phyloP scores from a whole-genome alignment of 345 rosid species.

The Nephelium lappaceum region DNA sequence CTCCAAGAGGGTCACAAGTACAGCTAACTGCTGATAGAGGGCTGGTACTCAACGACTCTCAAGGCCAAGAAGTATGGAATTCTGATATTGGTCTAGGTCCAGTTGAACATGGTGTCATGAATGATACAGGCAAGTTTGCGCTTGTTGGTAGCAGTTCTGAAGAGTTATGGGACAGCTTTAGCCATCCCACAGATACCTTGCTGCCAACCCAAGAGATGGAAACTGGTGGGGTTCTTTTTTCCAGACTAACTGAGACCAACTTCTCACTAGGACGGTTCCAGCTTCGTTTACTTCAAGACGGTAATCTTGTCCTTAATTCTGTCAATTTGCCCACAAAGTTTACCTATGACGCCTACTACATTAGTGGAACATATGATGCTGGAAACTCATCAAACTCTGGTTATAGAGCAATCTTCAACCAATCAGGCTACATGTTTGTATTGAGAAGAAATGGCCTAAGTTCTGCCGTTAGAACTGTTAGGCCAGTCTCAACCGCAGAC shows the following conservation, averaged over 20 bases:
- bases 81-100: neutral
- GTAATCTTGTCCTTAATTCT: conserved; percentile 16
- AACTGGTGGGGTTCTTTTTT: neutral
- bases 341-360: conserved; percentile 1
- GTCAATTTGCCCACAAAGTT: neutral
- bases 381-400: neutral
- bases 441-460: neutral
- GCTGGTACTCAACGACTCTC: conserved; percentile 16
- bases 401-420: neutral
- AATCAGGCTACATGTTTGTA: conserved; percentile 10
- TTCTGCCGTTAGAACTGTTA: neutral
- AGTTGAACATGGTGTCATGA: neutral
- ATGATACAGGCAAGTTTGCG: conserved; percentile 12
- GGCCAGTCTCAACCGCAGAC: neutral
- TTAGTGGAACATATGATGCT: neutral
- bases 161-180: conserved; percentile 10
- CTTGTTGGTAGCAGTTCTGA: neutral
- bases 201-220: conserved; percentile 18
- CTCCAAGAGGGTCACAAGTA: conserved; percentile 23
- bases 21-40: conserved; percentile 27
- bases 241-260: conserved; percentile 12
- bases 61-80: conserved; percentile 16
- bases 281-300: neutral
- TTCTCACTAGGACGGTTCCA: conserved; percentile 8
- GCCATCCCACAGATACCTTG: neutral